These are phyloP conservation scores for Globisporangium ultimum DNA, from an alignment of 352 stramenopile species.

Conservation along the genomic window DNA sequence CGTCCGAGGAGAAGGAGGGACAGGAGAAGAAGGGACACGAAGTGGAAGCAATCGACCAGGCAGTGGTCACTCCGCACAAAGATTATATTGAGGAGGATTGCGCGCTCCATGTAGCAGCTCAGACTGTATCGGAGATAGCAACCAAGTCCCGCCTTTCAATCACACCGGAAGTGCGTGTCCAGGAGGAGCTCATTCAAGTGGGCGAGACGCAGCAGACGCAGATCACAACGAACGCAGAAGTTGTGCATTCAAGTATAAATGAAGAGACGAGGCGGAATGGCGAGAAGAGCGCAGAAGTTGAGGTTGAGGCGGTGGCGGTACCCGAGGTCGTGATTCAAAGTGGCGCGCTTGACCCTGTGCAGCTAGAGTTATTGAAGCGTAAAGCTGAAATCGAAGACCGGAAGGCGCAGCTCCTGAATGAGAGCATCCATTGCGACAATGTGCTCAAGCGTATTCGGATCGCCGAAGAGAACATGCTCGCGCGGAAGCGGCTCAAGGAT, in stretches of 20 bases:
- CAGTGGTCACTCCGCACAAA: too few relatives aligned
- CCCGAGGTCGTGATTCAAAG: too few relatives aligned
- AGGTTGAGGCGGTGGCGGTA: not conserved
- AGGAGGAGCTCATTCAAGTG: not conserved
- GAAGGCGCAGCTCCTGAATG: slow-evolving; percentile 9
- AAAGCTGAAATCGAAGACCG: slow-evolving; percentile 12
- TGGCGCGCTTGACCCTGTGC: not conserved
- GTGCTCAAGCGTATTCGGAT: slow-evolving; percentile 14
- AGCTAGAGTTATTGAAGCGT: slow-evolving; percentile 1
- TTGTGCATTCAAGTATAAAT: not conserved
- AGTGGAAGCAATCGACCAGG: not conserved
- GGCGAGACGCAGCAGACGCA: not conserved
- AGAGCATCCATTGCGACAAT: slow-evolving; percentile 16
- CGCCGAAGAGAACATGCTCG: slow-evolving; percentile 18
- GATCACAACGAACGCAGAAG: not conserved
- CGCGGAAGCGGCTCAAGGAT: slow-evolving; percentile 37
- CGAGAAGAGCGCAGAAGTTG: not conserved
- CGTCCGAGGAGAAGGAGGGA: not conserved
- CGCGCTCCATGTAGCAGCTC: not conserved
- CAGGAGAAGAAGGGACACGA: not conserved
- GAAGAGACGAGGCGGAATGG: not conserved
- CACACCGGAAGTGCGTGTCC: not conserved
- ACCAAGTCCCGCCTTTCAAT: not conserved
- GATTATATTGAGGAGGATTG: not conserved
- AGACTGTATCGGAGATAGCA: not conserved